Conservation (phyloP, 2,329 filamentous ascomycete genomes). For the Pseudopyrenochaeta lycopersici region DNA sequence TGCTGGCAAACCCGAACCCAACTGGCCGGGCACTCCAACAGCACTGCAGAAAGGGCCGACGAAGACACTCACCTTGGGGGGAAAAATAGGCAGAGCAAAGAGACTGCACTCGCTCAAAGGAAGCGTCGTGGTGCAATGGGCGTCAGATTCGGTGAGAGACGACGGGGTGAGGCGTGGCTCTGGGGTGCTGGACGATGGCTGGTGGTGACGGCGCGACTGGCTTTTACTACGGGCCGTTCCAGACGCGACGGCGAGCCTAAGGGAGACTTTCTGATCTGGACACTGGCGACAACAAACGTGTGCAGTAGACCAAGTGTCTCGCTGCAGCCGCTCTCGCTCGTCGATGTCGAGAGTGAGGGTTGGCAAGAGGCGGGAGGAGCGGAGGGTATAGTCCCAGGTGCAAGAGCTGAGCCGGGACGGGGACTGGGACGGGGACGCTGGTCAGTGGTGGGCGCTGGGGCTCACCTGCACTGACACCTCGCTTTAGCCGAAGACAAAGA, state of each 20-base stretch:
- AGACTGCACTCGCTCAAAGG: conserved; percentile 2
- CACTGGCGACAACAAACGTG: neutral
- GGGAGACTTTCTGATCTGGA: neutral
- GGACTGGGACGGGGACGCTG: neutral
- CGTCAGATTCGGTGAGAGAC: neutral
- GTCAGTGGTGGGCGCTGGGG: neutral
- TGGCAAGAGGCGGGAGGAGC: neutral
- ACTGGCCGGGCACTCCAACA: conserved; percentile 16
- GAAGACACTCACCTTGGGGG: conserved; percentile 16
- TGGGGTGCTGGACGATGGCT: neutral
- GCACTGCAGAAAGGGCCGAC: conserved; percentile 1
- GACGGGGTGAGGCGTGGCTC: neutral
- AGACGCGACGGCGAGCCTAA: neutral
- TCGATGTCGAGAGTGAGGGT: neutral
- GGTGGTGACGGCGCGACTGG: neutral
- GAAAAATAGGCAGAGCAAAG: neutral
- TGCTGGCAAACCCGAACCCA: conserved; percentile 20
- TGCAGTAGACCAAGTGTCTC: neutral
- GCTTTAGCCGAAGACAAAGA: conserved; percentile 21
- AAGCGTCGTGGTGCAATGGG: neutral
- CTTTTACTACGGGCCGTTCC: neutral
- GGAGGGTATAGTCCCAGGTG: neutral
- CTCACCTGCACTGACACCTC: neutral
- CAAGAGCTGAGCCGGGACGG: neutral
- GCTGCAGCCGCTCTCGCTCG: neutral